Conservation (phyloP, 441 rosid genomes). For the Syzygium malaccense region DNA sequence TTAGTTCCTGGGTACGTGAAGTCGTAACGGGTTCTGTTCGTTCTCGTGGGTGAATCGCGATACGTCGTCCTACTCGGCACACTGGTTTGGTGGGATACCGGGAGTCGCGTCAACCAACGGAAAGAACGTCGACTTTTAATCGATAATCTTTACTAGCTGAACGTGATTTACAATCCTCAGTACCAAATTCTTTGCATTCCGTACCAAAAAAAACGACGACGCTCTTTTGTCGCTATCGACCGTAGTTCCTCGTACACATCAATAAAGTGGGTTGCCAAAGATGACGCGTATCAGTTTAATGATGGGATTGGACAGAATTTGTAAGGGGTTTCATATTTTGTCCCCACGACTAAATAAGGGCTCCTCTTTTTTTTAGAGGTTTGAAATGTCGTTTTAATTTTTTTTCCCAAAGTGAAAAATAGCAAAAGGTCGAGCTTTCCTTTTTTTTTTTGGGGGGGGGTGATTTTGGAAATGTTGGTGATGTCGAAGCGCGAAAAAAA, state of each 20-base stretch:
- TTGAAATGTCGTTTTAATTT: neutral
- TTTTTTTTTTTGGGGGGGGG: neutral
- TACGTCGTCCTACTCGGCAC: neutral
- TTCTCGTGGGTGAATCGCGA: accelerated
- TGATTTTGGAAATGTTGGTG: neutral
- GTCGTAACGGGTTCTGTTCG: neutral
- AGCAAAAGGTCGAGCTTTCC: neutral
- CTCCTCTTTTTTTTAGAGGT: neutral
- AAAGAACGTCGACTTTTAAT: neutral
- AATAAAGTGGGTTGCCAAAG: neutral
- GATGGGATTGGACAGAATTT: neutral
- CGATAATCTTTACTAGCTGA: neutral
- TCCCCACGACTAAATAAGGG: neutral
- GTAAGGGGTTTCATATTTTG: neutral
- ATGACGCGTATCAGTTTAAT: neutral
- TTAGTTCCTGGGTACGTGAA: neutral
- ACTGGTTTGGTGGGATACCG: too few species aligned
- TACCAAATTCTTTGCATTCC: neutral
- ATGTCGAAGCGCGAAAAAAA: too few species aligned
- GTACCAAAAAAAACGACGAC: neutral
- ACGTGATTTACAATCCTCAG: neutral
- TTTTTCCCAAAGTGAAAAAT: neutral
- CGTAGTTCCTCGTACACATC: neutral
- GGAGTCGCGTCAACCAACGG: neutral
- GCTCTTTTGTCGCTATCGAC: neutral